A percentile compares a stretch with the other conserved stretches of the same genome.
Evolutionary conservation across 306 rosid genomes (phyloP).

Genomic region (Senna siamea): DNA sequence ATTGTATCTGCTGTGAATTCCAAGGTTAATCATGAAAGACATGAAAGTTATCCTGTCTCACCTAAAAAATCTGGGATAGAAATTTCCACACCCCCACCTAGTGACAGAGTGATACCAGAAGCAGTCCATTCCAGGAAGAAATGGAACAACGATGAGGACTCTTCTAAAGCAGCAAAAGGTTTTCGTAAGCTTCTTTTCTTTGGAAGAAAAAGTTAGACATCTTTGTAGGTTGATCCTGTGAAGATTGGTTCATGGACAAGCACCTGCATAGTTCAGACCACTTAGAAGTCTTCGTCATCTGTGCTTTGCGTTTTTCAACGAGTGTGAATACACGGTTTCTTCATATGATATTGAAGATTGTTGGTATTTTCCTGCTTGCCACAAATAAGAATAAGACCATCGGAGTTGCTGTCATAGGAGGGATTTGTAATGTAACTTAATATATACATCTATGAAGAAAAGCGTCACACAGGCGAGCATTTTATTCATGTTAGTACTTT

Average conservation of each 20-base stretch:
- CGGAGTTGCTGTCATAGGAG: conserved; percentile 51
- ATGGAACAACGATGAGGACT: conserved; percentile 83
- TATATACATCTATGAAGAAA: conserved; percentile 27
- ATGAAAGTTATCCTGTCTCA: conserved; percentile 41
- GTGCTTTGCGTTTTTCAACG: conserved; percentile 37
- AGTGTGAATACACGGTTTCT: conserved; percentile 46
- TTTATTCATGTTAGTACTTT: conserved; percentile 33
- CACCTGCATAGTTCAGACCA: conserved; percentile 38
- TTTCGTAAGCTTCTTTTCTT: conserved; percentile 91
- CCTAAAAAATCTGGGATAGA: conserved; percentile 57
- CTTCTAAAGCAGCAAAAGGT: conserved; percentile 79
- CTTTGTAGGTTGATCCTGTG: conserved; percentile 41
- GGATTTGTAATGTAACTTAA: conserved; percentile 44
- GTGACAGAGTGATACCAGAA: conserved; percentile 50
- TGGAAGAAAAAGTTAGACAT: conserved; percentile 68
- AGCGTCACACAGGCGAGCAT: conserved; percentile 33
- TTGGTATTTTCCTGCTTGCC: conserved; percentile 40
- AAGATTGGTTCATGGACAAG: conserved; percentile 33
- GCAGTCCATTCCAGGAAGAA: conserved; percentile 77
- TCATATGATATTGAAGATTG: conserved; percentile 44
- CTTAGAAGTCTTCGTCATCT: conserved; percentile 15
- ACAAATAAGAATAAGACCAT: conserved; percentile 46
- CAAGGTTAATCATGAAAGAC: conserved; percentile 44
- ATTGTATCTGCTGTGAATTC: conserved; percentile 42
- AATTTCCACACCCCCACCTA: conserved; percentile 70